phyloP scores from a whole-genome alignment of 192 early-diverging fungal species.

The Coemansia sp. region DNA sequence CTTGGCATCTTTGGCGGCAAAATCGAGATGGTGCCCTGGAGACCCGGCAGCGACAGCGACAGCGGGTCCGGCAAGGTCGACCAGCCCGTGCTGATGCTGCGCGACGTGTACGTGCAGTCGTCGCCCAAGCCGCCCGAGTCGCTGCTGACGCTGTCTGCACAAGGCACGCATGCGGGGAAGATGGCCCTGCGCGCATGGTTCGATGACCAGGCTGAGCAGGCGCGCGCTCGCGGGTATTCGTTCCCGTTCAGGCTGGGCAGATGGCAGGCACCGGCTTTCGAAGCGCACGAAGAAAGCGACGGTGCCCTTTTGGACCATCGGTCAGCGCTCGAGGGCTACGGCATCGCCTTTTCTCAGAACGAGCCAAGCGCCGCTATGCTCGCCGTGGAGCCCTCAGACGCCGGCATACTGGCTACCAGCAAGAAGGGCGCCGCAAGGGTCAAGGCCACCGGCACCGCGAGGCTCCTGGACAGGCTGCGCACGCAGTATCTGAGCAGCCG shows the following conservation, averaged over 20 bases:
- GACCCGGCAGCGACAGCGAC: constrained; percentile 9
- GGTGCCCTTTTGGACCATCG: not conserved
- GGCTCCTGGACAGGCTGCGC: constrained; percentile 32
- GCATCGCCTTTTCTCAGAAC: constrained; percentile 14
- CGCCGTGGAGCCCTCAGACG: not conserved
- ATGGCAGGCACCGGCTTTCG: constrained; percentile 4
- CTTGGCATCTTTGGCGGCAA: constrained; percentile 24
- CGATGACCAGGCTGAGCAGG: constrained; percentile 43
- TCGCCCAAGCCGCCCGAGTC: constrained; percentile 37
- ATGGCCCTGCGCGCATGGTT: constrained; percentile 42
- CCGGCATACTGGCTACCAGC: not conserved
- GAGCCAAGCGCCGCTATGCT: constrained; percentile 3
- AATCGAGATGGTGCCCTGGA: constrained; percentile 35
- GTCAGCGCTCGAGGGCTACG: constrained; percentile 1
- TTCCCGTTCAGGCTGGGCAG: constrained; percentile 41
- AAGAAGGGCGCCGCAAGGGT: not conserved
- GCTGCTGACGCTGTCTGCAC: constrained; percentile 34
- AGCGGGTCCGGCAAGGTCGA: not conserved
- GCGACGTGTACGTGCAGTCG: constrained; percentile 47
- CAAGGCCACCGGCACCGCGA: constrained; percentile 27
- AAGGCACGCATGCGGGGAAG: constrained; percentile 38
- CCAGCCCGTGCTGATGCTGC: constrained; percentile 29
- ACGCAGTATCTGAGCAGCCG: constrained; percentile 29
- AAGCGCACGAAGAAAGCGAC: not conserved
- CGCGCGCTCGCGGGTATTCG: constrained; percentile 32